Evolutionary conservation across 2,329 filamentous ascomycete species (phyloP), one percentile per base, ranked within the genome.

Genomic region (Curvularia sp.): DNA sequence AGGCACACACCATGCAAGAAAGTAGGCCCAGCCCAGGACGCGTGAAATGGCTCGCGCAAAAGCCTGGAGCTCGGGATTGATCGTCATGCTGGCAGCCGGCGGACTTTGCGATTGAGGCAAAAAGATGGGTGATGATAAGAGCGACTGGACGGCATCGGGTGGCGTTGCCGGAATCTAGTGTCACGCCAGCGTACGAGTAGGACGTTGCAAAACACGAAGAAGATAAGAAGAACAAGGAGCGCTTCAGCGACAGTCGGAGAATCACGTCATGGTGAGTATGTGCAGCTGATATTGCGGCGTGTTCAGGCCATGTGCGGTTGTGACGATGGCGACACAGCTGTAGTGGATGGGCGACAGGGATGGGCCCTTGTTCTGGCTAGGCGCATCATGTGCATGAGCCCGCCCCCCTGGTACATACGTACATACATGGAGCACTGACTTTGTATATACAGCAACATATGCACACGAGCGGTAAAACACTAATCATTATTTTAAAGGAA

Each of bases 11-110:
- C 76, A 78, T 55, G 62, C 65, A 21, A 78, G 55, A 53, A 78
- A 74, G 57, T 77, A 78, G 6, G 63, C 51, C 75, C 74, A 78
- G 10, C 76, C 76, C 13, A 78, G 45, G 3, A 78, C 59, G 19
- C 74, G 64, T 13, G 75, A 77, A 39, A 74, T 53, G 3, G 71
- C 74, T 48, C 63, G 67, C 13, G 74, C 72, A 54, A 77, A 74
- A 34, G 67, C 57, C 15, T 72, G 64, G 27, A 69, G 54, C 49
- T 64, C 61, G 48, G 58, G 45, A 36, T 49, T 56, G 53, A 46
- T 55, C 41, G 49, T 55, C 41, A 49, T 60, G 23, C 1, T 28
- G 13, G 34, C 19, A 36, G 21, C 19, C 28, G 9, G 42, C n/a
- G 23, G 23, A 39, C 13, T 8, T 3, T 36, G 27, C 8, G 39